Percentiles rank a stretch among this genome's conserved stretches.
phyloP scores from a whole-genome alignment of 192 early-diverging fungal genomes.

The Entomortierella lignicola region DNA sequence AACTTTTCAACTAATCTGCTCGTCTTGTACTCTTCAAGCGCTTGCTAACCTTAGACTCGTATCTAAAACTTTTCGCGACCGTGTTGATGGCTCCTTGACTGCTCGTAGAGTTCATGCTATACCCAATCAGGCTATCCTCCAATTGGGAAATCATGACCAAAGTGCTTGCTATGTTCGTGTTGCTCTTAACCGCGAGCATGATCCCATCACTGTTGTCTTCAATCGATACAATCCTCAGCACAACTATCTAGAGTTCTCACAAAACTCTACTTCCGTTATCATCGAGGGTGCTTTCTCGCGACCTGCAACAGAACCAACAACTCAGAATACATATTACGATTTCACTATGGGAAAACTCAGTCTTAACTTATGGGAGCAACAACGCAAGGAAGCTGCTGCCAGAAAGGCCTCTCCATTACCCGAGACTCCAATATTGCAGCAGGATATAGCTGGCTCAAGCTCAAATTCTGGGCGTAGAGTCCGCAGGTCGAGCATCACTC shows the following conservation, averaged over 20 bases:
- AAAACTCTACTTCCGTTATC: not conserved
- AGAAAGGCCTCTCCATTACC: not conserved
- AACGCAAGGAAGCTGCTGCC: not conserved
- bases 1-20: slow-evolving; percentile 38
- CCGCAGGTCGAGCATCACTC: slow-evolving; percentile 36
- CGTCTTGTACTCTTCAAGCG: slow-evolving; percentile 27
- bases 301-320: not conserved
- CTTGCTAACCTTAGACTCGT: slow-evolving; percentile 32
- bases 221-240: slow-evolving; percentile 26
- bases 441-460: no score
- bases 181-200: slow-evolving; percentile 5
- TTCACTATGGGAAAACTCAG: slow-evolving; percentile 20
- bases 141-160: slow-evolving; percentile 18
- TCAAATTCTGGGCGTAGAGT: not conserved
- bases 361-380: slow-evolving; percentile 44
- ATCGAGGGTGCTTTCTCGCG: no score
- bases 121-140: not conserved
- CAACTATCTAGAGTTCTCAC: slow-evolving; percentile 46
- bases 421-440: not conserved
- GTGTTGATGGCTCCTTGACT: slow-evolving; percentile 41
- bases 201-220: slow-evolving; percentile 39
- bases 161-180: slow-evolving; percentile 37
- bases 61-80: slow-evolving; percentile 28
- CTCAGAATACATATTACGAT: not conserved
- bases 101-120: slow-evolving; percentile 17